Conservation (phyloP, 2,329 filamentous ascomycete genomes). For the Aphanocladium album region DNA sequence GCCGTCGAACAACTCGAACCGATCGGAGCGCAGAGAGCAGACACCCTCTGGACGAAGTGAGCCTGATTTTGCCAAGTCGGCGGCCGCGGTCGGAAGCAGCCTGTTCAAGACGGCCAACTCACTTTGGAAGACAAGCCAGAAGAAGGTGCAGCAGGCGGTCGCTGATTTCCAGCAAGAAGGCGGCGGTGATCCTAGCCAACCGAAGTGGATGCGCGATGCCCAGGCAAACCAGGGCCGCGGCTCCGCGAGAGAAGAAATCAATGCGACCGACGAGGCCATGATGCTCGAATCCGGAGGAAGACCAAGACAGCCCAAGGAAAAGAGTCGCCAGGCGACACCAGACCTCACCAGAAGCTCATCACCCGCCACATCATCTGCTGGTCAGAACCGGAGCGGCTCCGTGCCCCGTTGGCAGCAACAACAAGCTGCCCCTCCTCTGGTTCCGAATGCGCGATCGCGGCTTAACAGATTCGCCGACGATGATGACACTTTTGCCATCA, state of each 20-base stretch:
- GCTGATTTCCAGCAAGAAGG: conserved; percentile 68
- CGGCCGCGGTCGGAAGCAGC: conserved; percentile 74
- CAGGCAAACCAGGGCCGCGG: conserved; percentile 33
- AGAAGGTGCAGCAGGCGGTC: conserved; percentile 87
- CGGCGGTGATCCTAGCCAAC: conserved; percentile 70
- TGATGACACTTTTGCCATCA: conserved; percentile 76
- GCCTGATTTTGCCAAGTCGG: conserved; percentile 72
- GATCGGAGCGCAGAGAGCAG: conserved; percentile 14
- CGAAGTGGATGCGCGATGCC: conserved; percentile 90
- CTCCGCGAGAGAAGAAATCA: conserved; percentile 17
- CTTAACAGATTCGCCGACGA: conserved; percentile 70
- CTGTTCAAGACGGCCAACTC: conserved; percentile 92
- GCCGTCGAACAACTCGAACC: conserved; percentile 35
- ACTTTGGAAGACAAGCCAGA: conserved; percentile 90
- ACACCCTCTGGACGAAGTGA: conserved; percentile 47
- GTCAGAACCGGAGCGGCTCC: conserved; percentile 40
- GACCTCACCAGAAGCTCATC: conserved; percentile 45
- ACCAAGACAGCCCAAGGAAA: conserved; percentile 38
- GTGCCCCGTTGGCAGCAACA: conserved; percentile 57
- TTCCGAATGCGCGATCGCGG: conserved; percentile 41
- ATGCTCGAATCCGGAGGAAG: conserved; percentile 67
- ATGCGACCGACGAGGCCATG: conserved; percentile 67
- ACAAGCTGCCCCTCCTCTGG: conserved; percentile 30
- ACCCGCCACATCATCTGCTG: conserved; percentile 40
- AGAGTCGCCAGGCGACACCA: conserved; percentile 21